A percentile compares a stretch with the other conserved stretches of the same genome.
Evolutionary conservation across 2,329 filamentous ascomycete genomes (phyloP).

Genomic region (Mycosphaerelloides madeirae): DNA sequence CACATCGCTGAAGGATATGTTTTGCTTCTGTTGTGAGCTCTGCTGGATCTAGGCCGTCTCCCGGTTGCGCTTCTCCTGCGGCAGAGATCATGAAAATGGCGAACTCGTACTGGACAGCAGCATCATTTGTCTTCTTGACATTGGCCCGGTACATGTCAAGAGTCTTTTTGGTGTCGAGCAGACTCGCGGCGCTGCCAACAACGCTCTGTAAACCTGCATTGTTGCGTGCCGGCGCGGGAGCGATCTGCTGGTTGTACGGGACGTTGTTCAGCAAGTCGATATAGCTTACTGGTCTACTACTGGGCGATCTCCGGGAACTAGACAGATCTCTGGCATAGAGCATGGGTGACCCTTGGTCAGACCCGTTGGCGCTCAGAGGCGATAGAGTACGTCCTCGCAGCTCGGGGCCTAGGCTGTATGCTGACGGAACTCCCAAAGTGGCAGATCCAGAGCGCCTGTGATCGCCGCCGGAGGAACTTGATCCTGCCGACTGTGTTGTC

Average conservation of each 20-base stretch:
- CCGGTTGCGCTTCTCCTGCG: constrained; percentile 66
- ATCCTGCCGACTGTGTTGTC: constrained; percentile 28
- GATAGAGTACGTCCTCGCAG: constrained; percentile 59
- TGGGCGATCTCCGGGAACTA: constrained; percentile 52
- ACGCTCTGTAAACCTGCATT: constrained; percentile 74
- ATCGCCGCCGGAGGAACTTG: constrained; percentile 23
- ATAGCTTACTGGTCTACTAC: constrained; percentile 55
- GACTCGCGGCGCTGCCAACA: constrained; percentile 83
- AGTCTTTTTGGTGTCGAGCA: constrained; percentile 87
- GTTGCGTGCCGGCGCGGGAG: constrained; percentile 61
- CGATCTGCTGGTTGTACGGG: constrained; percentile 76
- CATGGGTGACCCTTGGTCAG: constrained; percentile 36
- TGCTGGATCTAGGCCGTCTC: constrained; percentile 38
- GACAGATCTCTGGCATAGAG: constrained; percentile 47
- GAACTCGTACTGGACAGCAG: constrained; percentile 90
- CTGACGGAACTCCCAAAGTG: constrained; percentile 49
- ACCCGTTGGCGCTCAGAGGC: constrained; percentile 44
- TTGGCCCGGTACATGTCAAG: constrained; percentile 97
- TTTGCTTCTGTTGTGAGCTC: constrained; percentile 82
- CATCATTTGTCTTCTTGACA: constrained; percentile 92
- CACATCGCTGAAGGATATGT: constrained; percentile 77
- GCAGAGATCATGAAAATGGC: constrained; percentile 89
- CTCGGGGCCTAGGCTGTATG: constrained; percentile 72
- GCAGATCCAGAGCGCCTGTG: constrained; percentile 26
- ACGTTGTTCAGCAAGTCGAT: constrained; percentile 57